These are phyloP conservation scores for Phytophthora podocarpi DNA, from an alignment of 352 stramenopile species.

Conservation along the genomic window DNA sequence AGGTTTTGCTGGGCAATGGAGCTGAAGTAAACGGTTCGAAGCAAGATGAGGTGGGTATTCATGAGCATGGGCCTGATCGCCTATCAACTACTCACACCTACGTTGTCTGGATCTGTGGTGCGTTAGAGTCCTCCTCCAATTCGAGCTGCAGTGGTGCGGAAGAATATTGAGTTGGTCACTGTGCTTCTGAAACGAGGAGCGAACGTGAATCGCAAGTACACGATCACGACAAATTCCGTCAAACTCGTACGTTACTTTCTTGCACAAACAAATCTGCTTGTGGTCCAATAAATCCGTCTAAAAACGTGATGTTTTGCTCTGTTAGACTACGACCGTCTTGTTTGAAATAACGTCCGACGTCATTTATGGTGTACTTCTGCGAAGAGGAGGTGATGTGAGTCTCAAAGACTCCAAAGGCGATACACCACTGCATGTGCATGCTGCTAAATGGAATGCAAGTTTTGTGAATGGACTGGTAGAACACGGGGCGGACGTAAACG, in stretches of 20 bases:
- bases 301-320: neutral
- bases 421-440: constrained; percentile 29
- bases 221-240: neutral
- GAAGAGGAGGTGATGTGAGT: constrained; percentile 27
- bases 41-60: constrained; percentile 23
- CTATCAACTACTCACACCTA: too few species aligned
- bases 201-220: constrained; percentile 31
- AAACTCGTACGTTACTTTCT: constrained; percentile 31
- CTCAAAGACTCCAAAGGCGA: constrained; percentile 26
- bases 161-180: constrained; percentile 27
- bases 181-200: constrained; percentile 31
- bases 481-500: constrained; percentile 29
- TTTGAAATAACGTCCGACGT: constrained; percentile 31
- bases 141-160: constrained; percentile 31
- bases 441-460: constrained; percentile 26
- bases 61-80: too few species aligned
- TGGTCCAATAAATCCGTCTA: too few species aligned
- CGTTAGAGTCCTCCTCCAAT: constrained; percentile 28
- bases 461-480: constrained; percentile 26
- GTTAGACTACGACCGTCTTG: constrained; percentile 26
- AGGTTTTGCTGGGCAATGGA: constrained; percentile 34
- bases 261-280: too few species aligned
- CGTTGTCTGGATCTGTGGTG: neutral
- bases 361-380: constrained; percentile 24
- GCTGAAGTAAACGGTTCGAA: constrained; percentile 38